Base-by-base conservation (phyloP, 2,329 filamentous ascomycete species). In the Chrysoporthe deuterocubensis region DNA sequence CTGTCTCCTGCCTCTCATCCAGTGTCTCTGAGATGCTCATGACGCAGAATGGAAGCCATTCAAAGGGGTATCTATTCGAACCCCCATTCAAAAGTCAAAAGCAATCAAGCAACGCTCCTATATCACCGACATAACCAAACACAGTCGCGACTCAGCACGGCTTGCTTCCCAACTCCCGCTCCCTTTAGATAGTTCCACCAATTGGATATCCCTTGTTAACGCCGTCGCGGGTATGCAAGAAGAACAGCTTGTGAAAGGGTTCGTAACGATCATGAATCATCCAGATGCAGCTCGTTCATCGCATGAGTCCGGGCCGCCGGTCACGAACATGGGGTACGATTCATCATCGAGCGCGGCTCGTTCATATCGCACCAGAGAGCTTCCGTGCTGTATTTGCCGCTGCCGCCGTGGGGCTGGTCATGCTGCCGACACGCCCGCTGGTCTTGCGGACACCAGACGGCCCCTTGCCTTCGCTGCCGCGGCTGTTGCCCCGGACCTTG, bases 391-490 rank as follows among this genome's bases (percentile, higher is more conserved):
- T 80, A 7, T 84, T 80, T 37, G 79, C 76, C 68, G 79, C 80
- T 64, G 78, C 79, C n/a, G 81, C 80, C 26, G 79, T 76, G 13
- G 75, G 71, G 63, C 75, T 77, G 72, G 81, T 85, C 67, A 86
- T 81, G 75, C 88, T 90, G 62, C 87, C 89, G 16, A 91, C 81
- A 54, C 89, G 84, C 48, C 89, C 89, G 73, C 88, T 90, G 4
- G 86, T 89, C 82, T 91, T 91, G 70, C 89, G 85, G 58, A 90
- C 83, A 58, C 83, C 88, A 8, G 79, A 79, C 42, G 81, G 79
- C 67, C 87, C 84, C 75, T 85, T 87, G 71, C 79, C 66, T 59
- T 62, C 67, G 62, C 48, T 50, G 37, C 68, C 78, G 26, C 84
- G 82, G 58, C 70, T 72, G 58, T 60, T 63, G 4, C 82, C 79